Evolutionary conservation across 1,284 basidiomycete genomes (phyloP), one percentile per base, ranked within the genome.

Genomic region (Mycosarcoma maydis): DNA sequence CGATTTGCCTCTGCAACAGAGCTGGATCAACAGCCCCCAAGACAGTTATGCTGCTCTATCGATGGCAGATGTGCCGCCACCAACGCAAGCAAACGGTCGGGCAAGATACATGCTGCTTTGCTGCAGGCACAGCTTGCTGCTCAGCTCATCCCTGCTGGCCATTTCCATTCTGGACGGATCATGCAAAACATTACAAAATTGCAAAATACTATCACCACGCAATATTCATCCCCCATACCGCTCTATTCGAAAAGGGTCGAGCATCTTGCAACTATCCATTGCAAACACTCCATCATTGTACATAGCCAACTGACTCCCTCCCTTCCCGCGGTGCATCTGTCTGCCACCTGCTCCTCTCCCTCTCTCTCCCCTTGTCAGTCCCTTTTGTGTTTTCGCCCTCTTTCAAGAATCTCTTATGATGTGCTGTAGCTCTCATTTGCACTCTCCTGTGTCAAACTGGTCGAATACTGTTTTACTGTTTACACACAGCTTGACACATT

Each of bases 381-480:
- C 30, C 39, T 37, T 42, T 33, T n/a, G n/a, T n/a, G n/a, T n/a
- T n/a, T n/a, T n/a, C n/a, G n/a, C n/a, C n/a, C n/a, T n/a, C n/a
- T n/a, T n/a, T n/a, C n/a, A 47, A 49, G 45, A 53, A 41, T 40
- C 46, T 29, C 27, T 29, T 29, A 29, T 29, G 27, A 29, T 29
- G 52, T 51, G 59, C 59, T 62, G 59, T 62, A 62, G 59, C 59
- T 62, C 52, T 62, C 58, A 55, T 43, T 51, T 50, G 59, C 47
- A 55, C 52, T 38, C 39, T 23, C 20, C 27, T 53, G 43, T 43
- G 33, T 29, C 7, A 29, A 49, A 51, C 20, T 38, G 36, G 38
- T 51, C 41, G 45, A 29, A 49, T 44, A 26, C 19, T 42, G 43
- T 52, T 51, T 51, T 58, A 45, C 24, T n/a, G n/a, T n/a, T n/a